phyloP scores from a whole-genome alignment of 1,284 basidiomycete genomes.

The Melanopsichium pennsylvanicum region DNA sequence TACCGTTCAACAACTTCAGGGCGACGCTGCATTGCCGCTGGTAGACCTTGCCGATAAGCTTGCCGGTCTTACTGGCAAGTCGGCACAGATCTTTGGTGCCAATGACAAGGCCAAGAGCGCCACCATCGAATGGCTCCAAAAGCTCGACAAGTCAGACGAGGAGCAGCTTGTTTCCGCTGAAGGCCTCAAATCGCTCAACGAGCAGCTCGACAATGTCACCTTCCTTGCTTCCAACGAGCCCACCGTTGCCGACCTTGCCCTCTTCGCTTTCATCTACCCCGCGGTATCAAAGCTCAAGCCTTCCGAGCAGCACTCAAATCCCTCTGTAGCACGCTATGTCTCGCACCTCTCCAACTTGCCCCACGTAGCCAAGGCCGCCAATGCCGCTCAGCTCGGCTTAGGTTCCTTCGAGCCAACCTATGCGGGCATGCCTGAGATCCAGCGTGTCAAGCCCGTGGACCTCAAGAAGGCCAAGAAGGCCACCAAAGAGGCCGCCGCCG shows the following conservation, averaged over 20 bases:
- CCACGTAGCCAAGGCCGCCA: conserved; percentile 34
- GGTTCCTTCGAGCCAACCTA: conserved; percentile 57
- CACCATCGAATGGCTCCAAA: conserved; percentile 40
- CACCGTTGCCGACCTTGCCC: conserved; percentile 62
- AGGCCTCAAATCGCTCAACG: conserved; percentile 53
- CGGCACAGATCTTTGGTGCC: conserved; percentile 36
- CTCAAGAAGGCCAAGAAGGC: conserved; percentile 56
- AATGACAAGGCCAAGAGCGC: conserved; percentile 37
- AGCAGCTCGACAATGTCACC: conserved; percentile 51
- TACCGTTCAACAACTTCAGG: conserved; percentile 42
- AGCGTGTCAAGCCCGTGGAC: conserved; percentile 52
- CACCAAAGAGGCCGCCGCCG: conserved; percentile 43
- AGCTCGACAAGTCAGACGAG: conserved; percentile 37
- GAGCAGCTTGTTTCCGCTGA: conserved; percentile 45
- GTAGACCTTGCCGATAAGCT: conserved; percentile 43
- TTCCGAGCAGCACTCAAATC: conserved; percentile 57
- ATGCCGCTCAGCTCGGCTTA: conserved; percentile 43
- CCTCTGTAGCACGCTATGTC: conserved; percentile 62
- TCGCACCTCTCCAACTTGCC: conserved; percentile 61
- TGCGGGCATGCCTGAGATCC: conserved; percentile 61
- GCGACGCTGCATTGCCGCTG: conserved; percentile 33
- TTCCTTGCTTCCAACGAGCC: conserved; percentile 55
- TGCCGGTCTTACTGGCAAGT: conserved; percentile 36
- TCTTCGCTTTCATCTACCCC: conserved; percentile 61
- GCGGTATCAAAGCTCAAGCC: conserved; percentile 54